These are phyloP conservation scores for Cystofilobasidium capitatum DNA, from an alignment of 768 basidiomycete species.

Conservation along the genomic window DNA sequence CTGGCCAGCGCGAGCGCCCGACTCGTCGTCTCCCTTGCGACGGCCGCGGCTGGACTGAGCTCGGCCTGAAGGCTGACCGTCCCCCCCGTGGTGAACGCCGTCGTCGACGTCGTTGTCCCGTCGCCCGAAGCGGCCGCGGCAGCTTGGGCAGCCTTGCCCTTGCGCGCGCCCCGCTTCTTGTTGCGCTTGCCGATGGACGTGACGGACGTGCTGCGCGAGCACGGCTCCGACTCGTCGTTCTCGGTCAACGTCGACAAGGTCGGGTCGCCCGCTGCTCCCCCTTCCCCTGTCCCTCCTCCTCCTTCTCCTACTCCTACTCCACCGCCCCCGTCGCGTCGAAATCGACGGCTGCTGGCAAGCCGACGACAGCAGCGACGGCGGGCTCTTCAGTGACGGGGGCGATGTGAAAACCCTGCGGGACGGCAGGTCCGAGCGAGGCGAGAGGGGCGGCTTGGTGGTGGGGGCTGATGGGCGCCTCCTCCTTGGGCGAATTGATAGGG, in stretches of 20 bases:
- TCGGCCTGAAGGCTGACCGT: conserved; percentile 46
- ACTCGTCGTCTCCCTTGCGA: conserved; percentile 11
- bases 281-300: not conserved
- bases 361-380: not conserved
- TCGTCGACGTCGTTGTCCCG: conserved; percentile 4
- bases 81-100: too few species aligned
- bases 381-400: conserved; percentile 1
- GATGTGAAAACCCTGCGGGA: conserved; percentile 4
- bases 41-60: conserved; percentile 43
- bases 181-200: conserved; percentile 50
- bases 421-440: not conserved
- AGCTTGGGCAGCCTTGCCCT: conserved; percentile 55
- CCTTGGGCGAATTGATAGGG: not conserved
- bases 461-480: not conserved
- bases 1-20: conserved; percentile 59
- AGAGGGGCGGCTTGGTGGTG: not conserved
- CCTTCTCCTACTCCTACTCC: too few species aligned
- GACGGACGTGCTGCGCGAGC: conserved; percentile 58
- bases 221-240: conserved; percentile 41
- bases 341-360: not conserved
- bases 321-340: conserved; percentile 4
- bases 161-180: conserved; percentile 77
- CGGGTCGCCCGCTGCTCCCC: conserved; percentile 23
- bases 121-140: conserved; percentile 37
- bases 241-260: too few species aligned